Percentiles rank a stretch among this genome's conserved stretches.
Evolutionary conservation across 495 filamentous ascomycete species (phyloP).

Genomic region (Xylaria acuta): DNA sequence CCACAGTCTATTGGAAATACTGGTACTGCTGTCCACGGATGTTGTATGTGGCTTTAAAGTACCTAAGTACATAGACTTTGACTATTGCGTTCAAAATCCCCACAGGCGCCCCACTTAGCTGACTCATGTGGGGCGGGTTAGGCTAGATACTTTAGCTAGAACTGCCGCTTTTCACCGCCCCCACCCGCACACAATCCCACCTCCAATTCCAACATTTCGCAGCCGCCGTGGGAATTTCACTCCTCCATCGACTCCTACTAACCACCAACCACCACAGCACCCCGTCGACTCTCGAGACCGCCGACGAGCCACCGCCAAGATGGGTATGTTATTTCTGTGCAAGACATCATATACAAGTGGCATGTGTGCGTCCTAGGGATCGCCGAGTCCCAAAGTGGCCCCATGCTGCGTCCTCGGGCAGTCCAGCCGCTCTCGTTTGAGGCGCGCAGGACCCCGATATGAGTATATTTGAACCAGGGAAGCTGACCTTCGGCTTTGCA

Average conservation of each 20-base stretch:
- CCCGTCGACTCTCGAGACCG: constrained; percentile 36
- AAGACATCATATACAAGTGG: constrained; percentile 31
- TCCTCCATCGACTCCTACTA: constrained; percentile 34
- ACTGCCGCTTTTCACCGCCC: constrained; percentile 50
- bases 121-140: background rate
- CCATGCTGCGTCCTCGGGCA: constrained; percentile 45
- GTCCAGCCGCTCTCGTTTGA: constrained; percentile 21
- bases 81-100: no score
- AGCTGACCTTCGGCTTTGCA: constrained; percentile 58
- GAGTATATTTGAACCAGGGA: constrained; percentile 49
- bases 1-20: no score
- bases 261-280: constrained; percentile 45
- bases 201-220: constrained; percentile 32
- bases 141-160: constrained; percentile 28
- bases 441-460: constrained; percentile 25
- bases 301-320: constrained; percentile 55
- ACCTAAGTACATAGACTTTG: no score
- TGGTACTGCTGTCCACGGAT: no score
- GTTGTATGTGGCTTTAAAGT: no score
- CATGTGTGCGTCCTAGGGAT: constrained; percentile 24
- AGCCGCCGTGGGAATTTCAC: constrained; percentile 24
- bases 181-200: constrained; percentile 41
- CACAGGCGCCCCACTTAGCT: background rate
- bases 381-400: constrained; percentile 34
- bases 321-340: constrained; percentile 53